A percentile compares a stretch with the other conserved stretches of the same genome.
These are phyloP conservation scores for Ceratobasidium sp. DNA, from an alignment of 1,284 basidiomycete genomes.

Conservation along the genomic window DNA sequence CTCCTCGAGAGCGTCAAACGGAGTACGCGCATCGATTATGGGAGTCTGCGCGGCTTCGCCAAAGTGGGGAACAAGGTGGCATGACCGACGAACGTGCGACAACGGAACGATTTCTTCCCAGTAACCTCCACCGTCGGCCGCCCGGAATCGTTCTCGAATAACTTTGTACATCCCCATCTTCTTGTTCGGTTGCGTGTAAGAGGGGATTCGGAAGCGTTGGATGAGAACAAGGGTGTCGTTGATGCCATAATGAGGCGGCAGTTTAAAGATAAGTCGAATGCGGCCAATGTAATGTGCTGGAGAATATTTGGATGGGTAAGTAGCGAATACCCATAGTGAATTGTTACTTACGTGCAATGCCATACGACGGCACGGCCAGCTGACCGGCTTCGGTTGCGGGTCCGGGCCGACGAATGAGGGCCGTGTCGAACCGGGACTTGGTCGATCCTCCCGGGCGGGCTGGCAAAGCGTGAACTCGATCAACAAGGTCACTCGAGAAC, in stretches of 20 bases:
- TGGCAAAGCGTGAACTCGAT: not conserved
- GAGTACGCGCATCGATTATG: not conserved
- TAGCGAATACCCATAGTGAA: not conserved
- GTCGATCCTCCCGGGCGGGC: not conserved
- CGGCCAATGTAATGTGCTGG: constrained; percentile 6
- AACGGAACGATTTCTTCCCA: not conserved
- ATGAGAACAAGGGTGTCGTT: not conserved
- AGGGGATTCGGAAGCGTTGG: not conserved
- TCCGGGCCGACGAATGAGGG: not conserved
- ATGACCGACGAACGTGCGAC: not conserved
- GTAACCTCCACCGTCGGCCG: not conserved
- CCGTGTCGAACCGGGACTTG: constrained; percentile 18
- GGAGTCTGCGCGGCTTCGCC: not conserved
- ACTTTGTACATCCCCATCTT: not conserved
- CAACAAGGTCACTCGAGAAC: not conserved
- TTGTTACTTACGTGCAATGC: not conserved
- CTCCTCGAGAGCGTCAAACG: not conserved
- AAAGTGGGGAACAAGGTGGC: constrained; percentile 7
- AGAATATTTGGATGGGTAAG: not conserved
- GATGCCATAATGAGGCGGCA: not conserved
- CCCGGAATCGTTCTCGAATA: not conserved
- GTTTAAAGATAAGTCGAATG: constrained; percentile 21
- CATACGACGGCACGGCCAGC: not conserved
- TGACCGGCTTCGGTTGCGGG: not conserved
- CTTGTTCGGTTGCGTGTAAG: not conserved